Evolutionary conservation across 2,329 filamentous ascomycete genomes (phyloP).

Genomic region (Paramyrothecium sp.): DNA sequence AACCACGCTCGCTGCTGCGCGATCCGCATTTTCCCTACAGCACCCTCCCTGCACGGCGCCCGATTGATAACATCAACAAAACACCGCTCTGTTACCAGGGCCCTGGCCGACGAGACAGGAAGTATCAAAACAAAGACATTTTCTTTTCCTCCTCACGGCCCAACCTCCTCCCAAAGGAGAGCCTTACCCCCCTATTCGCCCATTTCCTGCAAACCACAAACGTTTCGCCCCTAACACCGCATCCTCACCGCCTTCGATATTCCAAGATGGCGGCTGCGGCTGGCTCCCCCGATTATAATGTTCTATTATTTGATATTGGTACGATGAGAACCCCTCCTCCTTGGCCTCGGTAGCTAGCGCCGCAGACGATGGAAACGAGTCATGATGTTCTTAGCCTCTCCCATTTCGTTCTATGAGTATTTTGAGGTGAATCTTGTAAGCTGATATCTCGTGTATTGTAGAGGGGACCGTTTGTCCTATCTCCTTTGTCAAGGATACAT

Average conservation of each 20-base stretch:
- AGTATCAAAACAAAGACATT: neutral
- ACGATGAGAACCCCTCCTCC: conserved; percentile 11
- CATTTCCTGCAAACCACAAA: neutral
- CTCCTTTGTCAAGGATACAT: conserved; percentile 78
- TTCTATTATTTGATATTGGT: conserved; percentile 37
- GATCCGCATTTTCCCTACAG: conserved; percentile 1
- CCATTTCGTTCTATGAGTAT: too few relatives aligned
- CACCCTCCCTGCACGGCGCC: neutral
- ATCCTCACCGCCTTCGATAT: conserved; percentile 8
- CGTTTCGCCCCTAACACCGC: neutral
- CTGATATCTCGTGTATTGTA: conserved; percentile 29
- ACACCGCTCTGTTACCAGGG: neutral
- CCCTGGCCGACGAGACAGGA: neutral
- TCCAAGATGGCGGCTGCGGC: conserved; percentile 10
- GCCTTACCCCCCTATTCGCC: neutral
- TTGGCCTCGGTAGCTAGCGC: neutral
- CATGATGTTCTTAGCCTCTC: too few relatives aligned
- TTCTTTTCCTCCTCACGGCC: neutral
- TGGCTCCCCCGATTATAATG: conserved; percentile 25
- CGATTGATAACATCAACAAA: neutral
- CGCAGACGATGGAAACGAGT: neutral
- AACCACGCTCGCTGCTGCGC: neutral
- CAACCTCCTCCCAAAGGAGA: neutral
- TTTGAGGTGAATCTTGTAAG: neutral
- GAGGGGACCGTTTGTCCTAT: conserved; percentile 83